Base-by-base conservation (phyloP, 139 green algal genomes). In the Volvox reticuliferus region DNA sequence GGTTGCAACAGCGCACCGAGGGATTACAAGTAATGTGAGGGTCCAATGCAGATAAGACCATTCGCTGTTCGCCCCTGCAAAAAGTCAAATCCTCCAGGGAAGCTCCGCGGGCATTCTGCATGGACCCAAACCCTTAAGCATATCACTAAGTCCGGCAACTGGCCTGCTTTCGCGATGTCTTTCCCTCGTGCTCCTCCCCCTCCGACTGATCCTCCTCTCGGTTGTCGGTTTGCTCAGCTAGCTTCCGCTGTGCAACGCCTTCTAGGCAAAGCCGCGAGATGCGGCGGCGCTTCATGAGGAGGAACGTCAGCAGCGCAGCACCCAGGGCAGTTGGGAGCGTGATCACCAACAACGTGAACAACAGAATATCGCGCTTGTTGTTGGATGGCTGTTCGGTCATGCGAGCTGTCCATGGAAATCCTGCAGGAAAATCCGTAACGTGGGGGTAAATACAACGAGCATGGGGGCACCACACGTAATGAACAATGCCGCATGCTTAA, bases 331-430 rank as follows among this genome's bases (percentile, higher is more conserved):
- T 79, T 1, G 87, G 87, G 30, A 91, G 62, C 24, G 87, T 86
- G 76, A 91, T 91, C 1, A 62, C 61, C 24, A 91, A 55, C 24
- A 79, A 26, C 0, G 87, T 55, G 26, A 91, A 91, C 1, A 91
- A 26, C 2, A 91, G 62, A 0, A 91, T 28, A 24, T 91, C 87
- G 13, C 30, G 36, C 22, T n/a, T 26, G 36, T 69, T n/a, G 13
- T 24, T 35, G 37, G 21, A 44, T 26, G 14, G 17, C 26, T 44
- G 65, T 36, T 35, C 24, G 65, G 65, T 30, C 21, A 24, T 12
- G 65, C 65, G 21, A 2, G 65, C 12, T 5, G 2, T 73, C 65
- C 65, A 28, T 9, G 65, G 21, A 24, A 24, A 73, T 73, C 65
- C 65, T 73, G 65, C 24, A 73, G 24, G 65, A 28, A 55, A 14